Conservation (phyloP, 345 rosid genomes). For the Pistacia integerrima region DNA sequence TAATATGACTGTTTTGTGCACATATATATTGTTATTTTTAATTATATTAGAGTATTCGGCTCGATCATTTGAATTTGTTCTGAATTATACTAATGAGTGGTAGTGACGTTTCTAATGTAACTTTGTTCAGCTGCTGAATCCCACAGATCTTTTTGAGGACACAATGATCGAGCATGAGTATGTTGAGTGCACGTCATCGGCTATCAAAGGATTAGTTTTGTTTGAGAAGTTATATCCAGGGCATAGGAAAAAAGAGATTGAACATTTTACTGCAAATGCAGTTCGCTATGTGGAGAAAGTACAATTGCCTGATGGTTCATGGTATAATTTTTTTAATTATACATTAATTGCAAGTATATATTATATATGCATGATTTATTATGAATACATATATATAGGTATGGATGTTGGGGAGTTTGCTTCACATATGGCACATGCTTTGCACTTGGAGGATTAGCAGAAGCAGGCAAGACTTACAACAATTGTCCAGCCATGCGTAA, state of each 20-base stretch:
- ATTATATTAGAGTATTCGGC: too few relatives aligned
- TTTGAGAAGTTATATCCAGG: constrained; percentile 48
- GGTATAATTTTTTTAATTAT: constrained; percentile 17
- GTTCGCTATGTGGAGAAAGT: constrained; percentile 33
- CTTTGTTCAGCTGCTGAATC: constrained; percentile 35
- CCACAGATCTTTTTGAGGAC: too few relatives aligned
- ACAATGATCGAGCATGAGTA: too few relatives aligned
- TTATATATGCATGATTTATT: too few relatives aligned
- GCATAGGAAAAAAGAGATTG: constrained; percentile 48
- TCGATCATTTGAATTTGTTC: too few relatives aligned
- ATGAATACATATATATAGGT: constrained; percentile 23
- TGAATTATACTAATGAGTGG: neutral
- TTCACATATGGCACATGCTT: constrained; percentile 54
- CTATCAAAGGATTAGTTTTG: constrained; percentile 27
- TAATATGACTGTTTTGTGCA: too few relatives aligned
- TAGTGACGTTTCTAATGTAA: too few relatives aligned
- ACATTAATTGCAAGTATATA: too few relatives aligned
- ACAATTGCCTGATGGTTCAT: constrained; percentile 52
- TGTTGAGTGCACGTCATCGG: too few relatives aligned
- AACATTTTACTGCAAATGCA: constrained; percentile 34
- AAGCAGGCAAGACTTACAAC: constrained; percentile 45
- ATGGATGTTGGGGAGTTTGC: constrained; percentile 57
- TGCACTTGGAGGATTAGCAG: constrained; percentile 47
- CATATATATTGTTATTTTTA: too few relatives aligned
- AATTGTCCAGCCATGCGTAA: constrained; percentile 35